These are phyloP conservation scores for Myxozyma vanderwaltii DNA, from an alignment of 805 yeast genomes.

Conservation along the genomic window DNA sequence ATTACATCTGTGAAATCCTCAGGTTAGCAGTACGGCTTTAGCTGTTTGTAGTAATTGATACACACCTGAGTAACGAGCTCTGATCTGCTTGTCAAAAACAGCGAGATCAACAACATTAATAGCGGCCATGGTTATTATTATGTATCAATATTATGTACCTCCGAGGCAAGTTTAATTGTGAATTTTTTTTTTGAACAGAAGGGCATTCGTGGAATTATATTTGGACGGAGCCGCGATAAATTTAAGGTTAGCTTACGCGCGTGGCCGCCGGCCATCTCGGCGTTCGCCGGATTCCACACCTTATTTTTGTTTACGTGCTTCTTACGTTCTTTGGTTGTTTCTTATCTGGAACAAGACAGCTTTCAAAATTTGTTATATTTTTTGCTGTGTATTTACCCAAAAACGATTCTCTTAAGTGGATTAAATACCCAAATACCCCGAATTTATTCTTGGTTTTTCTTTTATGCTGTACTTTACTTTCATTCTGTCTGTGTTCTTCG, in stretches of 20 bases:
- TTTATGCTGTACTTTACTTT: neutral
- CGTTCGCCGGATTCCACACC: constrained; percentile 11
- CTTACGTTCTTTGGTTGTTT: neutral
- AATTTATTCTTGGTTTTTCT: no score
- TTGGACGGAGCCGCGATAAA: neutral
- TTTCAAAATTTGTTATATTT: neutral
- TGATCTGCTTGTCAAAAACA: constrained; percentile 25
- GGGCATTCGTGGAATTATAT: neutral
- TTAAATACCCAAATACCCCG: no score
- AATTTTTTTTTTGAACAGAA: neutral
- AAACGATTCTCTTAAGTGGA: neutral
- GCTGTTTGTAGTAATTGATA: neutral
- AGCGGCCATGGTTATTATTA: neutral
- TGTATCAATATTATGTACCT: no score
- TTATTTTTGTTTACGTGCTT: neutral
- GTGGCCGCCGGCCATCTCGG: constrained; percentile 15
- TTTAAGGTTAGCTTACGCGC: neutral
- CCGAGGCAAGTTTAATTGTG: neutral
- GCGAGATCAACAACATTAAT: constrained; percentile 15
- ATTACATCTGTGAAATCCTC: constrained; percentile 61
- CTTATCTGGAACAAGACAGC: no score
- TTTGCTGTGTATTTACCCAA: neutral
- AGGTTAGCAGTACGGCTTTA: neutral
- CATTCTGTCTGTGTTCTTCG: neutral
- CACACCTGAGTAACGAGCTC: constrained; percentile 23